Base-by-base conservation (phyloP, 345 rosid genomes). In the Microcos paniculata region DNA sequence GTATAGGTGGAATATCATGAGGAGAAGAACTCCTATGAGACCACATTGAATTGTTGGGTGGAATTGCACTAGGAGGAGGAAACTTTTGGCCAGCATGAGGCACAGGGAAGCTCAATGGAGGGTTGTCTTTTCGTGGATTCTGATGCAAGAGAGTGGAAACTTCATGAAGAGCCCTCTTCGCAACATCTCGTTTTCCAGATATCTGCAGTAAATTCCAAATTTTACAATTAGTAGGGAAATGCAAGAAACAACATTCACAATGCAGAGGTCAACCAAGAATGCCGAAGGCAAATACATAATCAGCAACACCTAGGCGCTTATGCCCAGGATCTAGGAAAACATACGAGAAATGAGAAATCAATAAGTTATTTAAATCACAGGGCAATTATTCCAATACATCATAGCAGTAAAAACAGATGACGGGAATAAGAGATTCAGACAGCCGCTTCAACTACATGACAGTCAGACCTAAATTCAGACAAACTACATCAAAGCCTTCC, bases 101-200 rank as follows among this genome's bases (percentile, higher is more conserved):
- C 79, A 70, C 46, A 30, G 88, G 64, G 53, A 78, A 45, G 68
- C 74, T 79, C 59, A 65, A 51, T 3, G 86, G 85, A 26, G 86
- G 82, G 61, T 82, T 80, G 59, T 81, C 89, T 69, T 86, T 87
- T 53, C 87, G 79, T 19, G 90, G 89, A 83, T 85, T 90, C 68
- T 82, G 84, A 78, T 90, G 92, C 77, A 90, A 78, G 30, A 75
- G 79, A 58, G 85, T 80, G 45, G 94, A 82, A 62, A 88, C 82
- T 79, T 85, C 87, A 80, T 75, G 87, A n/a, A 90, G 82, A 65
- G 88, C 94, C 77, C 78, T 80, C 82, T 80, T 88, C 26, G 77
- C 88, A 48, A 84, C 82, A 71, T 76, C 84, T 15, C 76, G 79
- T 70, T 85, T 82, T 66, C 90, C 92, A 51, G 89, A 85, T 71